Base-by-base conservation (phyloP, 495 filamentous ascomycete genomes). In the Articulospora tetracladia region DNA sequence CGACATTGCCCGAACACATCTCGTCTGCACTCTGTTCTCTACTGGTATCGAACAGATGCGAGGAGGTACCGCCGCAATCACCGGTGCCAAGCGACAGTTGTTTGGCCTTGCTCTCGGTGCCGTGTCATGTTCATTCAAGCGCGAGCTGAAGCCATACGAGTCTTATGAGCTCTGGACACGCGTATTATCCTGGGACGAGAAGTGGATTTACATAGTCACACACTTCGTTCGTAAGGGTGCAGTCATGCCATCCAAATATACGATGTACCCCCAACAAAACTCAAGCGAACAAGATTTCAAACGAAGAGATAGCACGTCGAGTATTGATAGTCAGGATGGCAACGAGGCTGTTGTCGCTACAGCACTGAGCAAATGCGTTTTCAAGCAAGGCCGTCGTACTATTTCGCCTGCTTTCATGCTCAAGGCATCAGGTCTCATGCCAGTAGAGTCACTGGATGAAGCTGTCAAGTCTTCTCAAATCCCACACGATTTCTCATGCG, bases 371-470 rank as follows among this genome's bases (percentile, higher is more conserved):
- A 93, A 95, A 76, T 97, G 95, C 68, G 92, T 96, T 1, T 87
- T 91, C 66, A 97, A 97, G 76, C 83, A 89, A 66, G 93, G 92
- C 0, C 77, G 93, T n/a, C 73, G 90, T 60, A 98, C 93, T 3
- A 82, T 97, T 8, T 79, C 88, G 28, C 91, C 93, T 7, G 90
- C 91, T 68, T 72, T 87, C 39, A 80, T 94, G n/a, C 76, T 97
- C 13, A 73, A 80, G 56, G 77, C 84, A 28, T 83, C 81, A 34
- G 83, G 84, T n/a, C 76, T 96, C 67, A 74, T 97, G 15, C 89
- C 89, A 1, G 68, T 59, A 22, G 28, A 56, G 26, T 39, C 52
- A n/a, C 28, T 50, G 0, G 75, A 64, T 51, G 59, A 61, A 36
- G 56, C 46, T 57, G 39, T 44, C 4, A 44, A 44, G 4, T 3